These are phyloP conservation scores for Rhizophagus clarus DNA, from an alignment of 192 early-diverging fungal genomes.

Conservation along the genomic window DNA sequence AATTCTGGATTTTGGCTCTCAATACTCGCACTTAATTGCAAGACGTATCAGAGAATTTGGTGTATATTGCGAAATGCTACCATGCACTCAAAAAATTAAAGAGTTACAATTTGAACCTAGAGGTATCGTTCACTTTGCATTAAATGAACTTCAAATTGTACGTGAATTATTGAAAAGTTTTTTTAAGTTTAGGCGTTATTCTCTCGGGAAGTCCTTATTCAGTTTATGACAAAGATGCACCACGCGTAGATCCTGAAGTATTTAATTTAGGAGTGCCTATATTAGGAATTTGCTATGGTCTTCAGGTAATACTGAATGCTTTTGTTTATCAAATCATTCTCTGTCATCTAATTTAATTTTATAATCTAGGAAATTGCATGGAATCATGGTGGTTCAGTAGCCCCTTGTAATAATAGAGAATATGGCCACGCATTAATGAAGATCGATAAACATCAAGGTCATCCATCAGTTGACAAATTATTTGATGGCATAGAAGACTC, in stretches of 20 bases:
- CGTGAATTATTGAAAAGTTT: neutral
- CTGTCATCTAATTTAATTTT: constrained; percentile 19
- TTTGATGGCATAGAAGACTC: constrained; percentile 71
- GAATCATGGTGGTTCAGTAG: constrained; percentile 87
- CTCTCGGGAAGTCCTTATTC: constrained; percentile 97
- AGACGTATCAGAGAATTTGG: constrained; percentile 94
- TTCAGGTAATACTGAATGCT: constrained; percentile 62
- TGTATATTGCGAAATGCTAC: constrained; percentile 97
- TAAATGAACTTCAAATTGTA: neutral
- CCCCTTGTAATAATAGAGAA: constrained; percentile 86
- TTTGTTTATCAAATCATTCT: neutral
- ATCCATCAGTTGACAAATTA: constrained; percentile 63
- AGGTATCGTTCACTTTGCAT: constrained; percentile 46
- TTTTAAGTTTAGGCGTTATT: constrained; percentile 68
- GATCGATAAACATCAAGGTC: constrained; percentile 63
- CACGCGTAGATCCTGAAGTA: constrained; percentile 89
- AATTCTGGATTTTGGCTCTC: constrained; percentile 99
- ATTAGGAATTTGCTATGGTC: constrained; percentile 98
- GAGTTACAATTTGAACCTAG: constrained; percentile 96
- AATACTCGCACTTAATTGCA: constrained; percentile 98
- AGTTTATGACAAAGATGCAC: constrained; percentile 92
- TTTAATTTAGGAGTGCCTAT: constrained; percentile 89
- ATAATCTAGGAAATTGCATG: constrained; percentile 79
- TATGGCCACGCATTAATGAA: constrained; percentile 89
- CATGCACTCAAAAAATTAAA: constrained; percentile 94